A percentile compares a stretch with the other conserved stretches of the same genome.
These are phyloP conservation scores for Colletotrichum musae DNA, from an alignment of 2,329 filamentous ascomycete species.

Conservation along the genomic window DNA sequence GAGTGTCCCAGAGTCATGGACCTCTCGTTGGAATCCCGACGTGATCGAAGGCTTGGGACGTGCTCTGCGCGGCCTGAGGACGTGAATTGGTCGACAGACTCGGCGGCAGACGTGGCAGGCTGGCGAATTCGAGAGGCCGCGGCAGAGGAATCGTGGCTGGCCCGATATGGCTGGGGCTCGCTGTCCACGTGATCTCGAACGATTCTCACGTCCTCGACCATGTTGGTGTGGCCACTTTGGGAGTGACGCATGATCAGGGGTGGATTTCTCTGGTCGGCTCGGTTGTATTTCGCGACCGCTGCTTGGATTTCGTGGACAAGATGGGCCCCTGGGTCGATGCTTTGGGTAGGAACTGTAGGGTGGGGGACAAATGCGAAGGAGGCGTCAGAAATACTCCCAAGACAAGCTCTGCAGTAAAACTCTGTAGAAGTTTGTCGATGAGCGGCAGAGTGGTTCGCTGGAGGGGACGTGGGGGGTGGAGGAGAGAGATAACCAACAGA, in stretches of 20 bases:
- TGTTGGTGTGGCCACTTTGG: neutral
- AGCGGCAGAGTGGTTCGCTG: no score
- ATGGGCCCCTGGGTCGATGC: neutral
- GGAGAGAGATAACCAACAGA: no score
- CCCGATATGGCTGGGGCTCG: neutral
- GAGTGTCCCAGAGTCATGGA: neutral
- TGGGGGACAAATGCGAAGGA: no score
- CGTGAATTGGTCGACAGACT: no score
- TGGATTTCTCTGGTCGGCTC: no score
- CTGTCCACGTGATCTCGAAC: neutral
- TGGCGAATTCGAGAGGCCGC: neutral
- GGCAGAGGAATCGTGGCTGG: neutral
- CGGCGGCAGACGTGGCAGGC: neutral
- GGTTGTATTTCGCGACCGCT: neutral
- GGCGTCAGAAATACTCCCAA: no score
- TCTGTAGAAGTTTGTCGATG: no score
- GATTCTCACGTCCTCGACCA: conserved; percentile 1
- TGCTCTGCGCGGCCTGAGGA: no score
- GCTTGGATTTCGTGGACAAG: neutral
- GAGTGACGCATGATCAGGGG: neutral
- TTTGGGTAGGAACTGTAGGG: no score
- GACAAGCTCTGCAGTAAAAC: no score
- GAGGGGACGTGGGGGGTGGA: no score
- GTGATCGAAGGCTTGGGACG: no score
- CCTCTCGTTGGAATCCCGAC: neutral